Base-by-base conservation (phyloP, 116 monocot genomes). In the Iris pallida region DNA sequence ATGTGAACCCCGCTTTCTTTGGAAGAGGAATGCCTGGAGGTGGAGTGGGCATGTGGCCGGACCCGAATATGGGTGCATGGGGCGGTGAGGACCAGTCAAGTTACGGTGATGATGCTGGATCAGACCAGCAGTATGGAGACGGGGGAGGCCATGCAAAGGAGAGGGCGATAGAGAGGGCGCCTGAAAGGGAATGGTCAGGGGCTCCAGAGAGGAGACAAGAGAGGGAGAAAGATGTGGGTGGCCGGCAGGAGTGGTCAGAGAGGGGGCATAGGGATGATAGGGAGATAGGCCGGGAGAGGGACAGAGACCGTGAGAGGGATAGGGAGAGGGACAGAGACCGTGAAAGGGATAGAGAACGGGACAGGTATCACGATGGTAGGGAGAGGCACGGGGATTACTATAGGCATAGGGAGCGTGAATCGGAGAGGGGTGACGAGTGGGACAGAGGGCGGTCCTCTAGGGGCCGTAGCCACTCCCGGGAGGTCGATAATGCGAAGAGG, bases 1-100 rank as follows among this genome's bases (percentile, higher is more conserved):
- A 95, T 82, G 88, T 95, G 58, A 95, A 91, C 47, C 95, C 95
- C 4, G 95, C 95, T 45, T 95, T 95, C 72, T 91, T 95, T 82
- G 95, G 86, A 20, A 79, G 95, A 17, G 91, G 95, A 20, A 88
- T 88, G 91, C 64, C 75, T 0, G 59, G 85, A 15, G 77, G 83
- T 20, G 86, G 94, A 43, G 67, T 80, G 55, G 95, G 91, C 4
- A 95, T 95, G 95, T 95, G 95, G 95, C 72, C 79, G 9, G 95
- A 95, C 53, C 95, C 83, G 0, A 82, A 65, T 72, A 86, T 80
- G 61, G 88, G 86, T 41, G 80, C 75, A 17, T 91, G 95, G 95
- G 86, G 84, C 40, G 91, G 74, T 17, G 95, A 91, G 59, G 95
- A 88, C 16, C 91, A 95, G 55, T 88, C 90, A 18, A 91, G 88